Base-by-base conservation (phyloP, 1,139 yeast species). In the Suhomyces ambrosiae region DNA sequence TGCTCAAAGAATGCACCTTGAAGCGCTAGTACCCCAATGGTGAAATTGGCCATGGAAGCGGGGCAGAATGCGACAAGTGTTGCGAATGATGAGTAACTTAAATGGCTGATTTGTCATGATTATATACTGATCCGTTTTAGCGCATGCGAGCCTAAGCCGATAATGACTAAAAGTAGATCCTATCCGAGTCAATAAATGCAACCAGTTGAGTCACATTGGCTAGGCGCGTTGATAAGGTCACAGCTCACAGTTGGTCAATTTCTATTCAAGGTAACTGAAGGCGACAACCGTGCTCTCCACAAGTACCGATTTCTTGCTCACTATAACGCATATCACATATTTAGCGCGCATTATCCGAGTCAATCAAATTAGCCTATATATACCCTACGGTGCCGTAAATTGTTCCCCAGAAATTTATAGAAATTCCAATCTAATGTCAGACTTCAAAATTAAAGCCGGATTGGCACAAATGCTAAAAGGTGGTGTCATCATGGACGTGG, bases 381-480 rank as follows among this genome's bases (percentile, higher is more conserved):
- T 23, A 23, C 13, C 25, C 26, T 9, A n/a, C 11, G 11, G 8
- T 23, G 23, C 10, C 23, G 8, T 9, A 17, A 18, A 15, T 17
- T 21, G 8, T 14, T 11, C 17, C n/a, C 19, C n/a, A 44, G n/a
- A n/a, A n/a, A n/a, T n/a, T n/a, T n/a, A n/a, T n/a, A n/a, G n/a
- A n/a, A n/a, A n/a, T n/a, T n/a, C n/a, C n/a, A n/a, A n/a, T n/a
- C n/a, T 15, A n/a, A 68, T 69, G 75, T 54, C 68, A 29, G 74
- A 69, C 15, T 82, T 81, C 63, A 78, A 80, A 56, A 72, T 84
- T 44, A 86, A 86, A 64, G 80, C 87, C 38, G 95, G 94, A 13
- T 72, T 86, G 58, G 95, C 95, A 45, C 92, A 86, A 63, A 86
- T 86, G 95, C 75, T 86, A 47, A 86, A 86, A 58, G 92, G 87